phyloP scores from a whole-genome alignment of 345 rosid species.

The Eucalyptus polyanthemos region DNA sequence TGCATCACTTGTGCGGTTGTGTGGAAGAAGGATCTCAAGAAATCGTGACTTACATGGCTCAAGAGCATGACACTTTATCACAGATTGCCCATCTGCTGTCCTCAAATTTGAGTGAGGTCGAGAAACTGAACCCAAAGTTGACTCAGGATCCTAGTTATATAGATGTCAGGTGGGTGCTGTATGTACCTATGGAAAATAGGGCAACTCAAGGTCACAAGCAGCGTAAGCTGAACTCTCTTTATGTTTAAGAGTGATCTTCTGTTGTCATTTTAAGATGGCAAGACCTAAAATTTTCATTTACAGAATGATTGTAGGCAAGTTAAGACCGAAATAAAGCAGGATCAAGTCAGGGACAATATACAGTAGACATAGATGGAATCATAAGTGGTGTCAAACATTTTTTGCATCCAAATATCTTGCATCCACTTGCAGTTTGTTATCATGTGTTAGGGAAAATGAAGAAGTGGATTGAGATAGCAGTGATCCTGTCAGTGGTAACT shows the following conservation, averaged over 20 bases:
- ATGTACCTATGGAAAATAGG: slow-evolving; percentile 19
- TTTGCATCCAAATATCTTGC: neutral
- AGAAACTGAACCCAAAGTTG: slow-evolving; percentile 14
- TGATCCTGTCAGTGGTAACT: neutral
- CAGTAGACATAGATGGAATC: neutral
- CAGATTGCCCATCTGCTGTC: slow-evolving; percentile 20
- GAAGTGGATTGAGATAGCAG: neutral
- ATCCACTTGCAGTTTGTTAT: neutral
- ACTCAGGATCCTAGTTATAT: neutral
- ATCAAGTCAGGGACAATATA: neutral
- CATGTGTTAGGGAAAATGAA: neutral
- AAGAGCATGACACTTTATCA: slow-evolving; percentile 18
- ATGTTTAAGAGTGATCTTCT: neutral
- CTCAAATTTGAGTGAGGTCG: slow-evolving; percentile 5
- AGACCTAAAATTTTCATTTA: neutral
- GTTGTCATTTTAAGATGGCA: neutral
- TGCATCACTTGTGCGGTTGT: slow-evolving; percentile 47
- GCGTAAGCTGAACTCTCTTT: neutral
- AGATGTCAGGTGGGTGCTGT: slow-evolving; percentile 21
- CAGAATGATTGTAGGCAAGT: neutral
- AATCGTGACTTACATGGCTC: slow-evolving; percentile 38
- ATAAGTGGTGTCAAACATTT: neutral
- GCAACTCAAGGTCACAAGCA: slow-evolving; percentile 1
- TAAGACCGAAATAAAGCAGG: neutral
- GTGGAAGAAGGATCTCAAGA: slow-evolving; percentile 5